These are phyloP conservation scores for Cephalotrichum gorgonifer DNA, from an alignment of 2,329 filamentous ascomycete species.

Conservation along the genomic window DNA sequence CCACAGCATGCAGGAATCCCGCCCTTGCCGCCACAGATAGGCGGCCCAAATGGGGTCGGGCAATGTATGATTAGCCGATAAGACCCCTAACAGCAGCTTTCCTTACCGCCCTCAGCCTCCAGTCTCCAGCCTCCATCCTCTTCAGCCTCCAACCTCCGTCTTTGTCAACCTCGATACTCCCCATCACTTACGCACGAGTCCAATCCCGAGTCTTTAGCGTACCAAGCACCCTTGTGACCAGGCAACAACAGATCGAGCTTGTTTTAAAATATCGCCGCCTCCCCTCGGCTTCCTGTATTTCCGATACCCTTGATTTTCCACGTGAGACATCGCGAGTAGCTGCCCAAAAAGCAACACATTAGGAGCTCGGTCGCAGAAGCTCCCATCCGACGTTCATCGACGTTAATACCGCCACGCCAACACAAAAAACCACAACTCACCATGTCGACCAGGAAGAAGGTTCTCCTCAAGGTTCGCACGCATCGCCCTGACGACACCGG, in stretches of 20 bases:
- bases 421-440: conserved; percentile 15
- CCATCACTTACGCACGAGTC: background rate
- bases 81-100: background rate
- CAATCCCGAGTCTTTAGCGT: background rate
- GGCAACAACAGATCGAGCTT: background rate
- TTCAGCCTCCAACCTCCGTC: background rate
- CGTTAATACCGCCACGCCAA: conserved; percentile 1
- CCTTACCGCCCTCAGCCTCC: background rate
- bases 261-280: background rate
- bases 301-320: no score
- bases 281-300: no score
- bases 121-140: background rate
- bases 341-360: background rate
- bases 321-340: background rate
- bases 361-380: background rate
- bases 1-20: no score
- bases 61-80: background rate
- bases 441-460: conserved; percentile 83
- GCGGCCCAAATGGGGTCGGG: background rate
- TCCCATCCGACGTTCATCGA: conserved; percentile 3
- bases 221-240: background rate
- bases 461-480: conserved; percentile 66
- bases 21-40: no score
- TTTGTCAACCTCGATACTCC: background rate
- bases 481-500: conserved; percentile 4